Evolutionary conservation across 2,329 filamentous ascomycete species (phyloP), one percentile per base, ranked within the genome.

Genomic region (Neofusicoccum laricinum): DNA sequence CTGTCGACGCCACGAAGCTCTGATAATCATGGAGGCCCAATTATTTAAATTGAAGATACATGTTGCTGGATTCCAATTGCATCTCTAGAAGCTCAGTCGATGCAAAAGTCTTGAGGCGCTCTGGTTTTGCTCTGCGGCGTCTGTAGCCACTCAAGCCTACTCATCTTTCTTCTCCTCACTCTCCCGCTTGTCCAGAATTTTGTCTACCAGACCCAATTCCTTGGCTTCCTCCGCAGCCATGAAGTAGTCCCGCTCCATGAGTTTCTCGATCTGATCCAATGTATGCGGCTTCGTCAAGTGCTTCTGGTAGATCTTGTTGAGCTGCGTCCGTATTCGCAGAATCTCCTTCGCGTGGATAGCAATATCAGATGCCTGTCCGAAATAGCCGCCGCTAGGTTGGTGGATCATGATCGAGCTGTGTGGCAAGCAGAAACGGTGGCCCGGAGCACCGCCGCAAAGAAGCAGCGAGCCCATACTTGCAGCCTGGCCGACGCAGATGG

Each of bases 271-370:
- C 73, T 96, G 90, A 55, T 93, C 88, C 40, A 96, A 73, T 38
- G 84, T 88, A 75, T 92, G 88, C 58, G 88, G 83, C 76, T 87
- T 89, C 71, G 93, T 97, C 73, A 99, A 81, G 77, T 99, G 95
- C 61, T 84, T 81, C 75, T 89, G 86, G 76, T 97, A 97, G 65
- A 99, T 98, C 79, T 89, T 84, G 76, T 99, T 98, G 71, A 97
- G 81, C 79, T 94, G 90, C 68, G 88, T 86, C 65, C 95, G 85
- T 63, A 97, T 89, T 65, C 93, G 84, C 75, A 98, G 84, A 64
- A 99, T 99, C 82, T 99, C 94, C 73, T 93, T 97, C 4, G 95
- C 95, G 74, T 99, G 96, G 67, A 99, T 98, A 53, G 96, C 86
- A 68, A 99, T 98, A 73, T 99, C 95, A 36, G 80, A 84, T 34